Evolutionary conservation across 257 asterid species (phyloP).

Genomic region (Nicotiana paniculata): DNA sequence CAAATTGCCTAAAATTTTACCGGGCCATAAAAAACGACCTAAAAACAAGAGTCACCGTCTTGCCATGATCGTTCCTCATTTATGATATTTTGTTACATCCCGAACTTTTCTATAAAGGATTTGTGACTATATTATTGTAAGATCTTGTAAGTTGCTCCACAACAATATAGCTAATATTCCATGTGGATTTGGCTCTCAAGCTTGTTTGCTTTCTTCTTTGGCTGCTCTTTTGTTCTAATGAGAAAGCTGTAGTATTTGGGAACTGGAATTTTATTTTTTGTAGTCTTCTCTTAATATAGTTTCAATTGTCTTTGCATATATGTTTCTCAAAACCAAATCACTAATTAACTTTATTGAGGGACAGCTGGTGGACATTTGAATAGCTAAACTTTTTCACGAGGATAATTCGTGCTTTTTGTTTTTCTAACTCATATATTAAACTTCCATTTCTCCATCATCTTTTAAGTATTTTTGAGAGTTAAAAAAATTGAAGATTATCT

Average conservation of each 20-base stretch:
- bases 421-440: background rate
- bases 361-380: background rate
- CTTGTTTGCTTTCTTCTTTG: background rate
- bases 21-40: too few relatives aligned
- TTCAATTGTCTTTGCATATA: background rate
- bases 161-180: background rate
- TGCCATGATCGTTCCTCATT: too few relatives aligned
- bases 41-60: too few relatives aligned
- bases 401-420: background rate
- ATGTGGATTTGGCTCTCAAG: background rate
- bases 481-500: background rate
- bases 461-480: background rate
- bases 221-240: background rate
- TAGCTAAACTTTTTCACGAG: background rate
- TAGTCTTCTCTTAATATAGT: background rate
- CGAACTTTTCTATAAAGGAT: too few relatives aligned
- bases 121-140: too few relatives aligned
- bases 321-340: background rate
- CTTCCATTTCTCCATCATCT: background rate
- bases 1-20: too few relatives aligned
- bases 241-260: background rate
- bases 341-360: background rate
- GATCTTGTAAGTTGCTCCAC: constrained; percentile 46
- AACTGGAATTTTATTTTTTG: background rate
- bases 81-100: too few relatives aligned